Conservation (phyloP, 2,329 filamentous ascomycete genomes). For the Diplocarpon mali region DNA sequence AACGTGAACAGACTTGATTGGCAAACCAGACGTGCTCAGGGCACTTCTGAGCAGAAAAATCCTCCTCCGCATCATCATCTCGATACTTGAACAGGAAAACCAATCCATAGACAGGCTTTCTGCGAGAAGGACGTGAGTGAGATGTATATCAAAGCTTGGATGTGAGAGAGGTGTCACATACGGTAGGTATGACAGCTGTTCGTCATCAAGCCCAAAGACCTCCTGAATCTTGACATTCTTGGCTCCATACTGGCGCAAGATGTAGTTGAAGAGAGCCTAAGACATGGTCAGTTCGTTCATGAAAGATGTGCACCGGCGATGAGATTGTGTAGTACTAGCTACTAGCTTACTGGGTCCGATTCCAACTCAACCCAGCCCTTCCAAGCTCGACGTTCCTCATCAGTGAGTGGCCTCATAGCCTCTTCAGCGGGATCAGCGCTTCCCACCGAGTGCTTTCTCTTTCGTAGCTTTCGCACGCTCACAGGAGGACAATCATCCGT, state of each 20-base stretch:
- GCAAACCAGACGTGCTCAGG: constrained; percentile 78
- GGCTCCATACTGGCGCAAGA: constrained; percentile 70
- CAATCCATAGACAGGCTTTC: constrained; percentile 69
- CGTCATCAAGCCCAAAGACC: constrained; percentile 60
- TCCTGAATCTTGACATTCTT: constrained; percentile 64
- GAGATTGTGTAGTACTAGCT: too few relatives aligned
- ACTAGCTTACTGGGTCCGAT: constrained; percentile 63
- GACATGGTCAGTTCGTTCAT: neutral
- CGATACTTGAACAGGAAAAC: constrained; percentile 77
- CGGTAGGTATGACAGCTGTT: constrained; percentile 51
- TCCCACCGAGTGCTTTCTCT: constrained; percentile 2
- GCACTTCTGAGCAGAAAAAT: constrained; percentile 42
- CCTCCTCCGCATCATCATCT: constrained; percentile 33
- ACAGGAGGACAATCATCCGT: neutral
- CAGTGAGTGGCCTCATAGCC: constrained; percentile 34
- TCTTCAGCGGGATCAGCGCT: constrained; percentile 12
- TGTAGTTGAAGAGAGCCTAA: constrained; percentile 75
- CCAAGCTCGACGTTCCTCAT: constrained; percentile 49
- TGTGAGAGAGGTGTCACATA: constrained; percentile 29
- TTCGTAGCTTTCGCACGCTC: neutral
- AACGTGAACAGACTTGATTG: constrained; percentile 54
- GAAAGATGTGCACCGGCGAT: neutral
- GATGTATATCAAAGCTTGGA: neutral
- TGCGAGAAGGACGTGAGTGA: constrained; percentile 30
- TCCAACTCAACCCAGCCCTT: constrained; percentile 75